Evolutionary conservation across 257 asterid genomes (phyloP), one percentile per base, ranked within the genome.

Genomic region (Cruciata laevipes): DNA sequence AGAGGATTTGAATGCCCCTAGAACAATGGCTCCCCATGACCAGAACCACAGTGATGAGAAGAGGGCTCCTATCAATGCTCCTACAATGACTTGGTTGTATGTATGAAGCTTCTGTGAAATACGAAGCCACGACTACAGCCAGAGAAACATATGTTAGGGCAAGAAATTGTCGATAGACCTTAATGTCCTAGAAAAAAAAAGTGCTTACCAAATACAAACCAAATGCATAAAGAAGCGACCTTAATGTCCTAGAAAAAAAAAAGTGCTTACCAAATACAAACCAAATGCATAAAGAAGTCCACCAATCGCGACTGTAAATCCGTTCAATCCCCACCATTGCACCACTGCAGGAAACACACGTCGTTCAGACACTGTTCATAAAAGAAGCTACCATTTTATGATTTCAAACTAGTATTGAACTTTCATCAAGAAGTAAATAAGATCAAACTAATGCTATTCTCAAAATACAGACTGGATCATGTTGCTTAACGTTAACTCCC

Each of bases 51-150:
- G 55, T 31, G 81, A 3, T 42, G 82, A 77, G 78, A 91, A 83
- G 31, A 72, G 1, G 31, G 76, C 78, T 55, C 95, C 95, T 13
- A 85, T 4, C 49, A 79, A 33, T 16, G 90, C 89, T 78, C 96
- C 98, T 40, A 84, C 95, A 1, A 69, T 56, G 16, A 91, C 94
- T 79, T 89, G 98, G 78, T 83, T 82, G 71, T 76, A 61, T 6
- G 95, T 87, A 66, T 89, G 96, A 65, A 85, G 80, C 18, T 74
- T 77, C 63, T 89, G 95, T 10, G 87, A 83, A 71, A 89, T 81
- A 62, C 98, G 83, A 58, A 89, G 91, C 98, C 96, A 91, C n/a
- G 95, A 76, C 96, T 87, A 90, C 79, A 80, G 49, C 69, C 25
- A 68, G 23, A 44, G 49, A 66, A 16, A 44, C 49, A 63, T 12